These are phyloP conservation scores for Peronospora farinosa DNA, from an alignment of 352 stramenopile genomes.

Conservation along the genomic window DNA sequence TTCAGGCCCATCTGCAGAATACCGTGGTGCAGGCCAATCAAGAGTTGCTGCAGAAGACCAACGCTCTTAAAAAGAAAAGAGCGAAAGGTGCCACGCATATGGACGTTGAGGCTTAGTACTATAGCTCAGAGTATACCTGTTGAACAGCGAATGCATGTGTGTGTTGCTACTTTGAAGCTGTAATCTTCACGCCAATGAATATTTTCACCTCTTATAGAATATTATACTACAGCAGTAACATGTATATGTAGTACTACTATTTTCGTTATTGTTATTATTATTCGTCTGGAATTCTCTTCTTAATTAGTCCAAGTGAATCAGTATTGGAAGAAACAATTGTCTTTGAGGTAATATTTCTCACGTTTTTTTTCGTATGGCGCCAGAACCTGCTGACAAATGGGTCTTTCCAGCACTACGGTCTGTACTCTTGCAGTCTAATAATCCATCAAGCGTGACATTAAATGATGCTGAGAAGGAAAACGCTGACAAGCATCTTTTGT, in stretches of 20 bases:
- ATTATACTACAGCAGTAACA: too few species aligned
- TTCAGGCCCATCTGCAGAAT: slow-evolving; percentile 82
- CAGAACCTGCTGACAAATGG: slow-evolving; percentile 29
- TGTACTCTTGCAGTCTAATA: slow-evolving; percentile 21
- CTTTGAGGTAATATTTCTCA: too few species aligned
- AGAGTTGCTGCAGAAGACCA: slow-evolving; percentile 43
- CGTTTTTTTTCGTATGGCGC: too few species aligned
- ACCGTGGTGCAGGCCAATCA: slow-evolving; percentile 78
- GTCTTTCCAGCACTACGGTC: slow-evolving; percentile 43
- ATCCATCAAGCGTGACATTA: background rate
- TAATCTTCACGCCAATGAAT: too few species aligned
- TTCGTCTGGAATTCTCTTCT: too few species aligned
- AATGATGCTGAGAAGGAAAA: slow-evolving; percentile 30
- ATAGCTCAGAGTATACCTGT: slow-evolving; percentile 19
- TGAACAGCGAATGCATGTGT: background rate
- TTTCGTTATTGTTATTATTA: too few species aligned
- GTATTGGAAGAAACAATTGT: background rate
- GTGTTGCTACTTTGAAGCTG: background rate
- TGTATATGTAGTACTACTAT: too few species aligned
- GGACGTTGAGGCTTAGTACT: background rate
- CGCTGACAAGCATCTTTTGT: background rate
- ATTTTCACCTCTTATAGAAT: too few species aligned
- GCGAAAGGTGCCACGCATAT: slow-evolving; percentile 1
- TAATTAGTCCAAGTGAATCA: too few species aligned
- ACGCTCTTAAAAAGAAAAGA: slow-evolving; percentile 23